These are phyloP conservation scores for Anisogramma anomala DNA, from an alignment of 2,329 filamentous ascomycete species.

Conservation along the genomic window DNA sequence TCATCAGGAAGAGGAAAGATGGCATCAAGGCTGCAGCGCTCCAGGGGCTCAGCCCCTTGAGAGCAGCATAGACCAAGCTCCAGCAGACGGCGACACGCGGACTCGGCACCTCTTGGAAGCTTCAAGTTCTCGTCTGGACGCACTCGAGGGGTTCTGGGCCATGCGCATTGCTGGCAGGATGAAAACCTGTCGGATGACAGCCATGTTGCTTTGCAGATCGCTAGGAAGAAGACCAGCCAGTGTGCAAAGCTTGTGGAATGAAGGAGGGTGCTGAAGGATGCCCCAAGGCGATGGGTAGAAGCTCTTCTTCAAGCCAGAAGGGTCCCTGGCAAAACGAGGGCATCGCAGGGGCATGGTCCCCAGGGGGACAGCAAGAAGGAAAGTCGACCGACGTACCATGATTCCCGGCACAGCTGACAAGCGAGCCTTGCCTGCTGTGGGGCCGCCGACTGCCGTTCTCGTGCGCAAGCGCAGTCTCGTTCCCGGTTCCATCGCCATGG, in stretches of 20 bases:
- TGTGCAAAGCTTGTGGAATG: background rate
- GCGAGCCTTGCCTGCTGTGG: background rate
- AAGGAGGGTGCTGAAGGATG: background rate
- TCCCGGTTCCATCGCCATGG: conserved; percentile 1
- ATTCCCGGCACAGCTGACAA: conserved; percentile 5
- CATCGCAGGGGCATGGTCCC: too few relatives aligned
- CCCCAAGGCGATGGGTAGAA: too few relatives aligned
- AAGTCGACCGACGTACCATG: background rate
- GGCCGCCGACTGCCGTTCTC: too few relatives aligned
- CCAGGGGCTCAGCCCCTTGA: background rate
- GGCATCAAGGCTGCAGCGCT: background rate
- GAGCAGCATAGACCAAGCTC: background rate
- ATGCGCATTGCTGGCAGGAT: background rate
- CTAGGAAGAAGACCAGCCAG: background rate
- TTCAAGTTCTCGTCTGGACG: background rate
- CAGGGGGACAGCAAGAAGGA: background rate
- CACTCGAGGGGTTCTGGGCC: background rate
- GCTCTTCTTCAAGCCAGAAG: too few relatives aligned
- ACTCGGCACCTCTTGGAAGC: background rate
- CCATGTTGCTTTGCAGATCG: background rate
- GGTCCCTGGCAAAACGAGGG: too few relatives aligned
- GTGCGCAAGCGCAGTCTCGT: too few relatives aligned
- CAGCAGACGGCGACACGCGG: background rate
- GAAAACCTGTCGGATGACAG: background rate
- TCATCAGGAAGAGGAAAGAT: background rate